phyloP scores from a whole-genome alignment of 2,329 filamentous ascomycete species.

The Coniochaeta prunicola region DNA sequence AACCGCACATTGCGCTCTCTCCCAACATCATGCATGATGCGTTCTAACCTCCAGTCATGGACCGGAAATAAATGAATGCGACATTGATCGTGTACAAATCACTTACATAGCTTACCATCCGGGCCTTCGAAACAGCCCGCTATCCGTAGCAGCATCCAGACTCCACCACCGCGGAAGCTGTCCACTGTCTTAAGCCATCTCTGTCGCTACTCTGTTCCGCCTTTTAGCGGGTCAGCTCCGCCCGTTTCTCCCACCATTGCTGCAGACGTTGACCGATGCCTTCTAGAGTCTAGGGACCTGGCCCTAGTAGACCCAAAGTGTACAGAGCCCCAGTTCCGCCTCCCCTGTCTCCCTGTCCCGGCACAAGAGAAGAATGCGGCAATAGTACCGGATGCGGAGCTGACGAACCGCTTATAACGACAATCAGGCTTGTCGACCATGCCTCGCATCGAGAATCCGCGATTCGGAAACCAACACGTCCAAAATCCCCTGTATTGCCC shows the following conservation, averaged over 20 bases:
- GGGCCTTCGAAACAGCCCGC: not conserved
- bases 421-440: not conserved
- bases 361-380: not conserved
- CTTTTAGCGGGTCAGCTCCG: slow-evolving; percentile 1
- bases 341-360: not conserved
- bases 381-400: not conserved
- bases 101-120: not conserved
- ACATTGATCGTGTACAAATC: not conserved
- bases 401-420: not conserved
- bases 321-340: not conserved
- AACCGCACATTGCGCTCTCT: not conserved
- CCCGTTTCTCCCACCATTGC: not conserved
- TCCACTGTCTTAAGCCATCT: too few species aligned
- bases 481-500: not conserved
- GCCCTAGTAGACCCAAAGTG: not conserved
- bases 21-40: not conserved
- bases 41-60: not conserved
- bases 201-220: not conserved
- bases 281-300: not conserved
- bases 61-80: too few species aligned
- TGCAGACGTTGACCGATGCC: not conserved
- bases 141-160: not conserved
- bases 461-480: not conserved
- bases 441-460: not conserved
- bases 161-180: not conserved